Conservation (phyloP, 1,284 basidiomycete species). For the Ceratobasidium sp. region DNA sequence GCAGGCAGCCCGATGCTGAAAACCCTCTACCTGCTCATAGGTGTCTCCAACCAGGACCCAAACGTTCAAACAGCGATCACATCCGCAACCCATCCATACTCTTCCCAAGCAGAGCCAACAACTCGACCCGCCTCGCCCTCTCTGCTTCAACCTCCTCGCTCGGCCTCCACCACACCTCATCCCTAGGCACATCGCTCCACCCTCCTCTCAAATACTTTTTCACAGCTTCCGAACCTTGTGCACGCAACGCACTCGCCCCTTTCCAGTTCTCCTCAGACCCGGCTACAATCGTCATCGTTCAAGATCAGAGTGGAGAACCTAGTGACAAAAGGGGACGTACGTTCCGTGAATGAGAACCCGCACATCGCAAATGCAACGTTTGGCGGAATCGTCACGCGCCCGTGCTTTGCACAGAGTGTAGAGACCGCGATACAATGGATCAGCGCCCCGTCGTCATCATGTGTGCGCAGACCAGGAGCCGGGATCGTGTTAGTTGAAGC, state of each 20-base stretch:
- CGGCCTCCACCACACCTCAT: constrained; percentile 38
- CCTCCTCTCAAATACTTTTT: constrained; percentile 45
- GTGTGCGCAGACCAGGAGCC: not conserved
- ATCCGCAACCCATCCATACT: constrained; percentile 39
- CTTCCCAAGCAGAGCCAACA: constrained; percentile 31
- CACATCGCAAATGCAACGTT: constrained; percentile 56
- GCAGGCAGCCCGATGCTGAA: no score
- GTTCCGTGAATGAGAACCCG: constrained; percentile 43
- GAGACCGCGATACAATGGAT: constrained; percentile 77
- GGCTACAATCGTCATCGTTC: not conserved
- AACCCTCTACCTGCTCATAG: no score
- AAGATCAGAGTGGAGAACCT: not conserved
- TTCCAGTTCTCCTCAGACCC: constrained; percentile 19
- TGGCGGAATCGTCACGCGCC: constrained; percentile 80
- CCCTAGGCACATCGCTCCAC: constrained; percentile 45
- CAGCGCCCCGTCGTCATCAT: constrained; percentile 56
- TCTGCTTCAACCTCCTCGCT: constrained; percentile 43
- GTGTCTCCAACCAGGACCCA: no score
- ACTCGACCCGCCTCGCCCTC: constrained; percentile 34
- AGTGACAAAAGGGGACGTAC: constrained; percentile 15
- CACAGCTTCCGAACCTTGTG: constrained; percentile 34
- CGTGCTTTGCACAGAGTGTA: constrained; percentile 77
- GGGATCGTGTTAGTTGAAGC: constrained; percentile 48
- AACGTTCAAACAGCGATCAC: no score
- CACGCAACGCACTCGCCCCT: constrained; percentile 5